phyloP scores from a whole-genome alignment of 345 rosid species.

The Lepidium sativum region DNA sequence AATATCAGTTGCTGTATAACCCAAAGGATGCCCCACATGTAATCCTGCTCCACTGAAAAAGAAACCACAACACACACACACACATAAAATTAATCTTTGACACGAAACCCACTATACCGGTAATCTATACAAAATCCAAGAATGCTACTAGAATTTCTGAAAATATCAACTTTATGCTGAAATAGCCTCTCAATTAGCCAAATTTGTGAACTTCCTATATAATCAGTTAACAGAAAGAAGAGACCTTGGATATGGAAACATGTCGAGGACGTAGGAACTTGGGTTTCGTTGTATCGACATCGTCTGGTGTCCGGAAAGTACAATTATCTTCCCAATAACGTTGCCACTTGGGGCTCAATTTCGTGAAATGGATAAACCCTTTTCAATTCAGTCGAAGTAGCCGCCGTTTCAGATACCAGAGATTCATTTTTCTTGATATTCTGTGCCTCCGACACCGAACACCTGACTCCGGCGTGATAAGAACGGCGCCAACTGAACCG shows the following conservation, averaged over 20 bases:
- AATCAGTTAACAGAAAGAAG: not conserved
- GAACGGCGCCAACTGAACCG: constrained; percentile 8
- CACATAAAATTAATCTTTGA: not conserved
- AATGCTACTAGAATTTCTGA: not conserved
- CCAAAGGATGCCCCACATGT: constrained; percentile 95
- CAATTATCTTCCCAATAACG: constrained; percentile 64
- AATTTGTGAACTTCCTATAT: not conserved
- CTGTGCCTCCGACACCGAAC: not conserved
- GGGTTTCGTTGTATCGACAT: constrained; percentile 71
- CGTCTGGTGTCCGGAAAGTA: constrained; percentile 79
- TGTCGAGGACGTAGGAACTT: constrained; percentile 95
- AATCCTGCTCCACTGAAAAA: constrained; percentile 86
- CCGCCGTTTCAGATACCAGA: not conserved
- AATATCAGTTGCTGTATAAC: constrained; percentile 91
- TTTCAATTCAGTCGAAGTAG: constrained; percentile 25
- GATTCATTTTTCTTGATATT: constrained; percentile 9
- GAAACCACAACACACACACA: not conserved
- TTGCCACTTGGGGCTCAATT: constrained; percentile 93
- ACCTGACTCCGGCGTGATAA: constrained; percentile 4
- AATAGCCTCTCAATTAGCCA: not conserved
- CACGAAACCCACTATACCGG: not conserved
- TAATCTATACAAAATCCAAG: not conserved
- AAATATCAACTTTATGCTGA: not conserved
- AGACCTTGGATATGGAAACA: constrained; percentile 99
- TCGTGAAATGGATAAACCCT: constrained; percentile 81